Evolutionary conservation across 495 filamentous ascomycete species (phyloP).

Genomic region (Penicillium turbatum): DNA sequence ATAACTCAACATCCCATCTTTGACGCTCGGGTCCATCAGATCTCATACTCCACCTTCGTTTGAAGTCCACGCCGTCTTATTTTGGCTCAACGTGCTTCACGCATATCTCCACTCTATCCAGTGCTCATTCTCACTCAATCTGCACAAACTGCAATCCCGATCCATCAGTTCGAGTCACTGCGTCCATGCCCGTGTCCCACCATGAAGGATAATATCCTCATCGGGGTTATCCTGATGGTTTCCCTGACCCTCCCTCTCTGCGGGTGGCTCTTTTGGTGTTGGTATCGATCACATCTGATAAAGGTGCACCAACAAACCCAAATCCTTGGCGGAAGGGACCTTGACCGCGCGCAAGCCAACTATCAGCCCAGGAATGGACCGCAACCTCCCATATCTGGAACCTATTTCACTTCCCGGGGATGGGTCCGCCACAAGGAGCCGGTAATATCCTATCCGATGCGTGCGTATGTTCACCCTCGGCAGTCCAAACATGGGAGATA

Average conservation of each 20-base stretch:
- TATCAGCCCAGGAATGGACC: background rate
- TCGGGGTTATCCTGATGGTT: background rate
- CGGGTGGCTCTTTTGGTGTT: background rate
- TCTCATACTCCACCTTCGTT: background rate
- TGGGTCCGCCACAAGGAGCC: conserved; percentile 1
- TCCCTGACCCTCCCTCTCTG: background rate
- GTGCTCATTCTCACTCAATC: background rate
- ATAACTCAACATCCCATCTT: background rate
- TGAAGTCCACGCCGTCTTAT: background rate
- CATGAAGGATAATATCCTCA: background rate
- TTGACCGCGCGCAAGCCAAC: background rate
- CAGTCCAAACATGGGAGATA: background rate
- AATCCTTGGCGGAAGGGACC: background rate
- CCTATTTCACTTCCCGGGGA: background rate
- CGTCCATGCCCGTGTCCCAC: background rate
- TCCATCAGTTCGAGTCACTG: background rate
- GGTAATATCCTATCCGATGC: background rate
- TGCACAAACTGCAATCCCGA: background rate
- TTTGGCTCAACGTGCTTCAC: background rate
- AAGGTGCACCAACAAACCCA: background rate
- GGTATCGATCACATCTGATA: background rate
- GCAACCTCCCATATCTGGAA: background rate
- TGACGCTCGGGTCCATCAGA: background rate
- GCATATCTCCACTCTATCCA: background rate
- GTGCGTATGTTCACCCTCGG: background rate